phyloP scores from a whole-genome alignment of 495 filamentous ascomycete genomes.

The Hypoxylon trugodes region DNA sequence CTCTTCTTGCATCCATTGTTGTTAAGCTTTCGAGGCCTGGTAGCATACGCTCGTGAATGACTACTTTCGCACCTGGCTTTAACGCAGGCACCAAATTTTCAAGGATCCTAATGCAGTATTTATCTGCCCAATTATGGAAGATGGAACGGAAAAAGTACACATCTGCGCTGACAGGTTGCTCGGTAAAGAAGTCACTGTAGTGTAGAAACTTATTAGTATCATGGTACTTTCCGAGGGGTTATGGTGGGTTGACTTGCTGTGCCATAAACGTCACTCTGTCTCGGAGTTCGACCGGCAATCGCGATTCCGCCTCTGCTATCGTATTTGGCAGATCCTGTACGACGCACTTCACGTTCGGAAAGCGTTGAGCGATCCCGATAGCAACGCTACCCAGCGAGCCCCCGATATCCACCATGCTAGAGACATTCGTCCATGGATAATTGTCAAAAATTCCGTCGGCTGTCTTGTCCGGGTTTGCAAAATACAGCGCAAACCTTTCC shows the following conservation, averaged over 20 bases:
- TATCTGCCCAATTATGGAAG: slow-evolving; percentile 8
- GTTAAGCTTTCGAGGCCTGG: neutral
- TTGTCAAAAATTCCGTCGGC: slow-evolving; percentile 19
- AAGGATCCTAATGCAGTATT: neutral
- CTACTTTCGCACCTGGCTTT: neutral
- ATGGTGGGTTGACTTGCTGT: too few relatives aligned
- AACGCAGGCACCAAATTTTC: neutral
- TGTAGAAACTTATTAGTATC: neutral
- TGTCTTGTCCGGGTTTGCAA: slow-evolving; percentile 4
- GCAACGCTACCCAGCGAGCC: neutral
- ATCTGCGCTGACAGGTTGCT: neutral
- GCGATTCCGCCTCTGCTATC: neutral
- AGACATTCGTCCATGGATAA: slow-evolving; percentile 21
- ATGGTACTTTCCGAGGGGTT: neutral
- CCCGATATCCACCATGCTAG: slow-evolving; percentile 9
- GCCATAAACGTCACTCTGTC: too few relatives aligned
- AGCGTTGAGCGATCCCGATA: neutral
- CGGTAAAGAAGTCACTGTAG: neutral
- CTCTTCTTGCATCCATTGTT: neutral
- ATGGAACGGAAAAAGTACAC: slow-evolving; percentile 8
- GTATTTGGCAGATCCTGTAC: slow-evolving; percentile 1
- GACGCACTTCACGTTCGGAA: neutral
- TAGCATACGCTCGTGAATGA: neutral
- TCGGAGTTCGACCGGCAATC: too few relatives aligned
- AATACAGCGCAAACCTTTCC: slow-evolving; percentile 28